Base-by-base conservation (phyloP, 2,329 filamentous ascomycete genomes). In the Fusarium caatingaense region DNA sequence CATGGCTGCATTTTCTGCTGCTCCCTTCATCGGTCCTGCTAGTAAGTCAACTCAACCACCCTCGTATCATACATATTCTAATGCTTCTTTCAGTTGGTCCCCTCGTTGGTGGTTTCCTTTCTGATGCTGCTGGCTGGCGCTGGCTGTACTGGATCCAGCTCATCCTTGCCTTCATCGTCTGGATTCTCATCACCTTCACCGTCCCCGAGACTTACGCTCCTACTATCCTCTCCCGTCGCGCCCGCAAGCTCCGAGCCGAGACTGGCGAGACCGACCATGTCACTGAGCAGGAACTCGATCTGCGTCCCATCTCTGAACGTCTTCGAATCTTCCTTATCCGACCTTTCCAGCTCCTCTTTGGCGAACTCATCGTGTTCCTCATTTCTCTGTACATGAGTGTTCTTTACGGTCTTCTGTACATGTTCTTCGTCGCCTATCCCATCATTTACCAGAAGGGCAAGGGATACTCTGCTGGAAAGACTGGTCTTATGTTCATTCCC, bases 81-180 rank as follows among this genome's bases (percentile, higher is more conserved):
- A 75, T 57, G 8, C 1, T 7, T 25, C 4, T 20, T 40, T 5
- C 45, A 84, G 82, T 92, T 69, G 91, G 91, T 65, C 91, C 92
- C 10, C 85, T 97, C 1, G 86, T 91, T 9, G 94, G 93, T 70
- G 93, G 93, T 13, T 97, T 89, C 77, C 83, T 96, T 3, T 86
- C 87, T 10, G 91, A 94, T 72, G 87, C 86, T 1, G 80, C 84
- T 1, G 91, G 91, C 40, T 96, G 93, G 93, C 83, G 93, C 70
- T 96, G 92, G 92, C 83, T 96, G 0, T 96, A 96, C 82, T 95
- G 92, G 91, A 88, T 97, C 72, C 93, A 95, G 76, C 83, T 96
- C 13, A 97, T 97, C 75, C 77, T 96, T 15, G 84, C 91, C 27
- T 89, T 85, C 16, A 77, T 90, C 50, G 87, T 91, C 72, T 96